Base-by-base conservation (phyloP, 1,139 yeast genomes). In the Geotrichum phurueaensis region DNA sequence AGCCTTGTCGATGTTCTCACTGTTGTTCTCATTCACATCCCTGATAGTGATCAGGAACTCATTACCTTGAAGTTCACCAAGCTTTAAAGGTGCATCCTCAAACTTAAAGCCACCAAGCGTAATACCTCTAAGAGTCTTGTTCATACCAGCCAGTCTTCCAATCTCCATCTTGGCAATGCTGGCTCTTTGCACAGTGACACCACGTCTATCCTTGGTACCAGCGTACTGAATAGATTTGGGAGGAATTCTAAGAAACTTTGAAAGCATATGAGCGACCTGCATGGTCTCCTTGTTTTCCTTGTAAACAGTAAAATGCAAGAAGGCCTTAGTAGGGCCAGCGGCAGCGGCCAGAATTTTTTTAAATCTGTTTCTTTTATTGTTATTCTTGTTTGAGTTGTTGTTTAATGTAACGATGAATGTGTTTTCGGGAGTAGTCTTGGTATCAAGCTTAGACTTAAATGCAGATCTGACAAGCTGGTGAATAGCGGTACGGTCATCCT, bases 161-260 rank as follows among this genome's bases (percentile, higher is more conserved):
- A 87, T 87, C 64, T 85, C 83, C 60, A 90, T 84, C 64, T 83
- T 84, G 58, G 84, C 82, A 61, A 92, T 78, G 51, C 92, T 85
- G 62, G 89, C 82, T 64, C 84, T 82, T 74, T 94, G 99, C 60
- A 91, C 90, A 0, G 99, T 95, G 27, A 89, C 94, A 59, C 96
- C 99, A 70, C 99, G 84, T 69, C 98, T 84, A 73, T 94, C 99
- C 70, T 94, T 94, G 3, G 99, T 95, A 23, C 99, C 99, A 0
- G 98, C 96, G 73, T 86, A 91, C 60, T 88, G 80, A 49, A 94
- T 80, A 47, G 78, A 73, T 67, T 86, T 87, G 7, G 87, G 79
- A 20, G 92, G 94, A 20, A 88, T 76, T 64, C 92, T 81, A 67
- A 94, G 78, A 65, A 89, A 81, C 70, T 87, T 87, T 50, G 94